Percentiles rank a stretch among this genome's conserved stretches.
Conservation (phyloP, 306 rosid species). For the Chamaecrista fasciculata region DNA sequence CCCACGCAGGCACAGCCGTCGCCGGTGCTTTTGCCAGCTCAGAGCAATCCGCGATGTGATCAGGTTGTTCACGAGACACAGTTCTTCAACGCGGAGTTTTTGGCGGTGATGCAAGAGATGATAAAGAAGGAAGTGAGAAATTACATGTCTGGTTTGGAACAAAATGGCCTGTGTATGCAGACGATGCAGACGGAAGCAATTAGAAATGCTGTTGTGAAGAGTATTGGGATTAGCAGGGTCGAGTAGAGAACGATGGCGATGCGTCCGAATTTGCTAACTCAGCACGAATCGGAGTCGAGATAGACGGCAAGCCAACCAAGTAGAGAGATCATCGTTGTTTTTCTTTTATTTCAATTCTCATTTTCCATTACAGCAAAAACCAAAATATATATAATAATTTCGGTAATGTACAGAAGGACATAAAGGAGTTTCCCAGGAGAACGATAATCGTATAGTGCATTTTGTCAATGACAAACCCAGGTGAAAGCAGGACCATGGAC, state of each 20-base stretch:
- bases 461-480: background rate
- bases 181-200: slow-evolving; percentile 54
- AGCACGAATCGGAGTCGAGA: background rate
- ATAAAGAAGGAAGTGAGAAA: slow-evolving; percentile 67
- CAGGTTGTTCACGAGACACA: slow-evolving; percentile 39
- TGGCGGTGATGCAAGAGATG: slow-evolving; percentile 80
- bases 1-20: slow-evolving; percentile 15
- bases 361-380: background rate
- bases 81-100: slow-evolving; percentile 59
- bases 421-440: slow-evolving; percentile 17
- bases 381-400: slow-evolving; percentile 43
- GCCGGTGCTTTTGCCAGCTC: background rate
- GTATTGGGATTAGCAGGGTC: slow-evolving; percentile 55
- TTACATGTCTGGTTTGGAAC: slow-evolving; percentile 77
- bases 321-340: slow-evolving; percentile 7
- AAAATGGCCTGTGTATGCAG: slow-evolving; percentile 53
- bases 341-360: slow-evolving; percentile 7
- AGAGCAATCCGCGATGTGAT: background rate
- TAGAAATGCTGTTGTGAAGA: slow-evolving; percentile 55
- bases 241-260: slow-evolving; percentile 32
- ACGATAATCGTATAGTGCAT: background rate
- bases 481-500: background rate
- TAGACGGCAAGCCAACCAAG: background rate
- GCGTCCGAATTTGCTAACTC: slow-evolving; percentile 9
- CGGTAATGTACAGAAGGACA: slow-evolving; percentile 46